These are phyloP conservation scores for Penicillium coffeae DNA, from an alignment of 495 filamentous ascomycete genomes.

Conservation along the genomic window DNA sequence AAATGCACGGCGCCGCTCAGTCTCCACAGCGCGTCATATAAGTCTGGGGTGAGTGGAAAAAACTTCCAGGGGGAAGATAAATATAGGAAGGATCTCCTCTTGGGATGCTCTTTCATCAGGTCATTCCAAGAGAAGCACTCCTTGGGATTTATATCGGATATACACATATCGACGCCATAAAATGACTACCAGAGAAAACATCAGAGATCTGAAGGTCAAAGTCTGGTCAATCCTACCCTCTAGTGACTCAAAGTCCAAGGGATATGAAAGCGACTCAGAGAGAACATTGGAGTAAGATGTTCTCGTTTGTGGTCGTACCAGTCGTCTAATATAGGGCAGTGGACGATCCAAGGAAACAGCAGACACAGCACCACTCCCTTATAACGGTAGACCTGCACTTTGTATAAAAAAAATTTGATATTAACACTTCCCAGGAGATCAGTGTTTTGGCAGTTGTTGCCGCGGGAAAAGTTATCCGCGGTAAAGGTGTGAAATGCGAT, in stretches of 20 bases:
- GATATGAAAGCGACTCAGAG: slow-evolving; percentile 7
- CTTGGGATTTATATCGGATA: too few relatives aligned
- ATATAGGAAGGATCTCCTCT: background rate
- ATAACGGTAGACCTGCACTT: slow-evolving; percentile 16
- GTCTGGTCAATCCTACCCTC: slow-evolving; percentile 10
- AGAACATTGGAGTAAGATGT: slow-evolving; percentile 18
- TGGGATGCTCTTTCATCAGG: too few relatives aligned
- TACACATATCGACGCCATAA: too few relatives aligned
- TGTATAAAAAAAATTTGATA: slow-evolving; percentile 1
- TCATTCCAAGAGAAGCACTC: too few relatives aligned
- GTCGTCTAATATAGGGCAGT: slow-evolving; percentile 11
- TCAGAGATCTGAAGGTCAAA: slow-evolving; percentile 10
- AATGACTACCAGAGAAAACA: slow-evolving; percentile 7
- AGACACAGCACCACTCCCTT: slow-evolving; percentile 6
- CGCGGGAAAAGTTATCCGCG: slow-evolving; percentile 9
- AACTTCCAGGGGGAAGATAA: background rate
- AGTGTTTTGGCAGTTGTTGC: slow-evolving; percentile 19
- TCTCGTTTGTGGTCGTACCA: slow-evolving; percentile 6
- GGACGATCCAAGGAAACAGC: slow-evolving; percentile 4
- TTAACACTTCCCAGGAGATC: slow-evolving; percentile 19
- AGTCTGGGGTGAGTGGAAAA: background rate
- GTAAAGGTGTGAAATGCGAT: background rate
- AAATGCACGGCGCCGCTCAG: background rate
- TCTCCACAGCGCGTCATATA: background rate
- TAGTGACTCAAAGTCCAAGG: slow-evolving; percentile 9